Percentiles rank a stretch among this genome's conserved stretches.
These are phyloP conservation scores for Triglochin maritima DNA, from an alignment of 106 monocot genomes.

Conservation along the genomic window DNA sequence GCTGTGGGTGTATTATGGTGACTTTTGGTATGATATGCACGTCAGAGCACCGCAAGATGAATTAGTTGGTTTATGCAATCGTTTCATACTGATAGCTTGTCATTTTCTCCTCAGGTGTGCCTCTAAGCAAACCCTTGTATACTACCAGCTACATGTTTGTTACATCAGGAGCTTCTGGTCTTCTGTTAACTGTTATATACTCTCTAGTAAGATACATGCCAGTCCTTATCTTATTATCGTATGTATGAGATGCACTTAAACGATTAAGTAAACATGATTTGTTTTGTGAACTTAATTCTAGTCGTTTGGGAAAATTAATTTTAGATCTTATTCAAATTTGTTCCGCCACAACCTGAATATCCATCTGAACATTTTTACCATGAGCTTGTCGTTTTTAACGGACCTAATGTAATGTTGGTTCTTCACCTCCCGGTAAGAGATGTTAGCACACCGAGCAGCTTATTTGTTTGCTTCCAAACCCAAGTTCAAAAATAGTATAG, in stretches of 20 bases:
- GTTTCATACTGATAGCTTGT: neutral
- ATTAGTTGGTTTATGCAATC: neutral
- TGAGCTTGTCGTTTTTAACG: too few species aligned
- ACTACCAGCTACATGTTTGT: conserved; percentile 86
- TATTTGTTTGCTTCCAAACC: too few species aligned
- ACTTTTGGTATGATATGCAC: conserved; percentile 39
- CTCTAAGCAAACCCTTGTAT: conserved; percentile 92
- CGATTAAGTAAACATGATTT: too few species aligned
- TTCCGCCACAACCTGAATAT: too few species aligned
- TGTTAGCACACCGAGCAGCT: too few species aligned
- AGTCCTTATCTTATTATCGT: neutral
- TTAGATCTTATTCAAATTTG: too few species aligned
- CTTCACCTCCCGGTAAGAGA: neutral
- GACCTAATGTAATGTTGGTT: neutral
- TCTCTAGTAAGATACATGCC: neutral
- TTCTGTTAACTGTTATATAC: conserved; percentile 12
- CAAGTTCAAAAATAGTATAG: too few species aligned
- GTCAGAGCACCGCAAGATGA: neutral
- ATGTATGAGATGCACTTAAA: too few species aligned
- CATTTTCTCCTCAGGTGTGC: conserved; percentile 51
- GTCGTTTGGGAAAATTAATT: too few species aligned
- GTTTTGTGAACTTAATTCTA: too few species aligned
- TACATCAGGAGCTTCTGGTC: conserved; percentile 58
- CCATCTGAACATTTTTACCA: too few species aligned
- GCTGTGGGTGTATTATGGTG: conserved; percentile 37